Evolutionary conservation across 345 rosid genomes (phyloP), one percentile per base, ranked within the genome.

Genomic region (Eucalyptus tenuipes): DNA sequence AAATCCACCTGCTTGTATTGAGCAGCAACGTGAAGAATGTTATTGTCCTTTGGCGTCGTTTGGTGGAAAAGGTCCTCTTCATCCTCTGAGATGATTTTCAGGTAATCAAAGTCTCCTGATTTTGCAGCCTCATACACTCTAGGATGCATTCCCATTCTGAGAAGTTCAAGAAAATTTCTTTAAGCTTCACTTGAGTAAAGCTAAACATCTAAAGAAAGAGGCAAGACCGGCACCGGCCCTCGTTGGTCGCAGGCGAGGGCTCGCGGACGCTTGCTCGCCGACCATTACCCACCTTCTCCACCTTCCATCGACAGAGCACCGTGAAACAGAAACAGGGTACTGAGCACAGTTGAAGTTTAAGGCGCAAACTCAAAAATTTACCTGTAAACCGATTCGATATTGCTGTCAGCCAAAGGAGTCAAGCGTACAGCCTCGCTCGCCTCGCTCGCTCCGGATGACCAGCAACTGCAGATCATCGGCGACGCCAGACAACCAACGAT

Each of bases 211-310:
- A 71, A 37, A 75, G 45, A 10, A 75, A 75, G 40, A 68, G 80
- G 24, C 80, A 68, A 31, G 80, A 31, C 1, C 13, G 7, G 20
- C 40, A 64, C 40, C 5, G 11, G 40, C 75, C 17, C 75, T 64
- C 6, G 40, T 64, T 20, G 59, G 59, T 55, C 5, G 27, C 75
- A 14, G 75, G 75, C 75, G 10, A n/a, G 75, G 37, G 75, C 75
- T 64, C 11, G 40, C 22, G 0, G 75, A 64, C 10, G 37, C 75
- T n/a, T n/a, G 20, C 79, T 4, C 42, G 5, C 9, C 1, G 42
- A 16, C 31, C 64, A n/a, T 57, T 10, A 57, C 79, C 80, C 7
- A 1, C 80, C 80, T n/a, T 15, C 75, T 16, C 80, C 80, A 4
- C 42, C 79, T 31, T 16, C 24, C 6, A 17, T 33, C 14, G 81